A percentile compares a stretch with the other conserved stretches of the same genome.
These are phyloP conservation scores for Xylaria bambusicola DNA, from an alignment of 495 filamentous ascomycete genomes.

Conservation along the genomic window DNA sequence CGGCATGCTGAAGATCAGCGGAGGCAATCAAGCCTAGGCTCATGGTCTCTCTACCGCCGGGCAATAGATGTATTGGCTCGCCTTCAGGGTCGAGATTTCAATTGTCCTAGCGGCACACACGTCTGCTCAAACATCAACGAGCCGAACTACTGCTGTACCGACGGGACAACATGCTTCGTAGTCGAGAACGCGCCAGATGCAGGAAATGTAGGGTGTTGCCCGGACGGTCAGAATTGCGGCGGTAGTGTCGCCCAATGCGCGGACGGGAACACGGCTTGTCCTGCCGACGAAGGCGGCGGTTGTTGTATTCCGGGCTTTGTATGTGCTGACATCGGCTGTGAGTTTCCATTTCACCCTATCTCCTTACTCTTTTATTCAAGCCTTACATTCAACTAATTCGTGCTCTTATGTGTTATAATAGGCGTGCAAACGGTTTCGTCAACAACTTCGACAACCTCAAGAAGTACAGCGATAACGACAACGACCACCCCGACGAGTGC, in stretches of 20 bases:
- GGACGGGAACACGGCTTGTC: conserved; percentile 66
- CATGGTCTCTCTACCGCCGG: conserved; percentile 30
- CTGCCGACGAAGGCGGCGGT: conserved; percentile 70
- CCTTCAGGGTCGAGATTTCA: conserved; percentile 58
- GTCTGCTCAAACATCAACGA: conserved; percentile 68
- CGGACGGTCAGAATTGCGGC: conserved; percentile 66
- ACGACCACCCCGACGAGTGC: conserved; percentile 29
- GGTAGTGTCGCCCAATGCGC: conserved; percentile 65
- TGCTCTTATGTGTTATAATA: background rate
- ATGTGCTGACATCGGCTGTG: conserved; percentile 81
- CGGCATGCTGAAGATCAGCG: background rate
- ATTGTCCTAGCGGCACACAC: conserved; percentile 71
- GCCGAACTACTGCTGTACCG: conserved; percentile 75
- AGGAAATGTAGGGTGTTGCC: conserved; percentile 86
- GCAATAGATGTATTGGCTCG: conserved; percentile 39
- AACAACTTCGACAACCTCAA: conserved; percentile 45
- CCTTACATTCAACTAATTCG: background rate
- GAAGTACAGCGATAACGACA: conserved; percentile 28
- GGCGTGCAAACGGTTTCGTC: conserved; percentile 32
- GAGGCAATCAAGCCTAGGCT: conserved; percentile 4
- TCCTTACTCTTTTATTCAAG: background rate
- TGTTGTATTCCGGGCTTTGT: conserved; percentile 83
- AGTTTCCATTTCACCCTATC: conserved; percentile 37
- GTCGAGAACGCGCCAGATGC: conserved; percentile 66
- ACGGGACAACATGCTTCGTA: conserved; percentile 61